Base-by-base conservation (phyloP, 202 grass and related monocot genomes). In the Panicum virgatum region DNA sequence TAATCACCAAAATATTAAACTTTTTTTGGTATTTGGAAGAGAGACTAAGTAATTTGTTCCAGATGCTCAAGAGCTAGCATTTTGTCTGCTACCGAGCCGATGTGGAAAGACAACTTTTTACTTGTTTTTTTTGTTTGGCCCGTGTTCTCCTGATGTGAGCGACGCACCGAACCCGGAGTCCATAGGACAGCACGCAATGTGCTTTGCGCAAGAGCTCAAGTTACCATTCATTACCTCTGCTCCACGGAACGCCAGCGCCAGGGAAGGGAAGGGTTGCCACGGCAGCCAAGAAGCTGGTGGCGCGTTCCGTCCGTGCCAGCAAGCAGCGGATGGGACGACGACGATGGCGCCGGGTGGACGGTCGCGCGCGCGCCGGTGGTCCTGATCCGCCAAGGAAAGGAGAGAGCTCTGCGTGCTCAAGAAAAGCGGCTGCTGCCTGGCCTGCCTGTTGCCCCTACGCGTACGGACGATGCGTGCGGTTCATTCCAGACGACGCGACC, bases 381-480 rank as follows among this genome's bases (percentile, higher is more conserved):
- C 46, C 15, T 4, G 32, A 34, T 34, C 32, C 32, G 32, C 32
- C 32, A 4, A 34, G 32, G 32, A 34, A n/a, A n/a, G n/a, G n/a
- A n/a, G 32, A 34, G 32, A 34, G 32, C 32, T 34, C 32, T 20
- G 62, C 62, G 62, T 65, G 62, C 34, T n/a, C n/a, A n/a, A n/a
- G n/a, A n/a, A n/a, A 2, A 19, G 32, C n/a, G n/a, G n/a, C n/a
- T n/a, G n/a, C n/a, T n/a, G n/a, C 40, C 65, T 43, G 51, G 51
- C 51, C 42, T 3, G 40, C 16, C 22, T 23, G 66, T 47, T n/a
- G n/a, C n/a, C n/a, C n/a, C 52, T 34, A 4, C n/a, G 72, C 72
- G 51, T 75, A 75, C 52, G 72, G 72, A 75, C 51, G 69, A 53
- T n/a, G 69, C 69, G 70, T 73, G 70, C 70, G 19, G 54, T 58